Percentiles rank a stretch among this genome's conserved stretches.
Evolutionary conservation across 2,329 filamentous ascomycete species (phyloP).

Genomic region (Mollisia scopiformis): DNA sequence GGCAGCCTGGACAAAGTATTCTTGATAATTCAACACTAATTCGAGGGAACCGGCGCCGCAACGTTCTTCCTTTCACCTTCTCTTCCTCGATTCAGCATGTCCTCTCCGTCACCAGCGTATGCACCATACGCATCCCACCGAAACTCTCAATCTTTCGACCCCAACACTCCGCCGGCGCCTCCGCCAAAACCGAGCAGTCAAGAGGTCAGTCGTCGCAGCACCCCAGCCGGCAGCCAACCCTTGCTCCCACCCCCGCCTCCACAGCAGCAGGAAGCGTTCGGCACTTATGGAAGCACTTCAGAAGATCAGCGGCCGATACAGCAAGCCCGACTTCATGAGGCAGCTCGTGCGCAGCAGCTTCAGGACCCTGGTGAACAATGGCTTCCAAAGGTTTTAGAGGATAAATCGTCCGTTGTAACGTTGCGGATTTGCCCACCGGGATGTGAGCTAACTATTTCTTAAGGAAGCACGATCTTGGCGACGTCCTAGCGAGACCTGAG

Average conservation of each 20-base stretch:
- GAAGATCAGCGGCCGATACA: constrained; percentile 25
- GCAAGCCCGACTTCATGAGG: constrained; percentile 26
- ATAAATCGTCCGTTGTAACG: constrained; percentile 76
- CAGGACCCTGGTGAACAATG: constrained; percentile 71
- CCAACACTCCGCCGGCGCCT: constrained; percentile 65
- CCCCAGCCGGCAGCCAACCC: constrained; percentile 53
- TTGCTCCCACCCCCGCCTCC: constrained; percentile 33
- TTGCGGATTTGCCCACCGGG: constrained; percentile 21
- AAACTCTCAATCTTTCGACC: constrained; percentile 43
- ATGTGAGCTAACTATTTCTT: constrained; percentile 25
- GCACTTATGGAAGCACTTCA: constrained; percentile 22
- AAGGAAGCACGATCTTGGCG: constrained; percentile 78
- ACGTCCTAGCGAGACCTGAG: constrained; percentile 64
- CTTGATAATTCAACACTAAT: too few relatives aligned
- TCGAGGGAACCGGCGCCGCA: too few relatives aligned
- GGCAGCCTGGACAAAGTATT: background rate
- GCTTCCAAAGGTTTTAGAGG: constrained; percentile 76
- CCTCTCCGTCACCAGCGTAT: constrained; percentile 29
- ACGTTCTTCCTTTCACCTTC: background rate
- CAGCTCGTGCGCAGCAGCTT: constrained; percentile 41
- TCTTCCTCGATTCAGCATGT: constrained; percentile 19
- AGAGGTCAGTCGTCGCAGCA: constrained; percentile 68
- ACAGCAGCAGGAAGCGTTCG: constrained; percentile 23
- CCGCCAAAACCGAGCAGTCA: constrained; percentile 74
- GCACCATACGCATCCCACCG: constrained; percentile 31